phyloP scores from a whole-genome alignment of 1,139 yeast species.

The Torulaspora pretoriensis region DNA sequence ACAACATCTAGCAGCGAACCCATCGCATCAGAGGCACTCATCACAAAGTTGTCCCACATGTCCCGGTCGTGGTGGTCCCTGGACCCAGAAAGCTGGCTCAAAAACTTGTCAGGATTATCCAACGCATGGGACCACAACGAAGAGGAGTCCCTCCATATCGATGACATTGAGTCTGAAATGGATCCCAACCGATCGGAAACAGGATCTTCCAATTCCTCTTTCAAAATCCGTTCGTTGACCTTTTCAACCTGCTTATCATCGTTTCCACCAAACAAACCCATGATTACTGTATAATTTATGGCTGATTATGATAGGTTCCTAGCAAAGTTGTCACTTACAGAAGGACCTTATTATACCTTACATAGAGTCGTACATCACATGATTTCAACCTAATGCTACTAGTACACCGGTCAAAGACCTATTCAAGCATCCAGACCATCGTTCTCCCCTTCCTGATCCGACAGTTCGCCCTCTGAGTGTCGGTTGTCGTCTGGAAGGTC shows the following conservation, averaged over 20 bases:
- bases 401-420: background rate
- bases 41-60: slow-evolving; percentile 13
- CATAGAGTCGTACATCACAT: slow-evolving; percentile 2
- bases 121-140: slow-evolving; percentile 16
- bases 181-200: slow-evolving; percentile 14
- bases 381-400: slow-evolving; percentile 1
- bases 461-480: slow-evolving; percentile 11
- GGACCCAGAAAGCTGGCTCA: slow-evolving; percentile 10
- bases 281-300: background rate
- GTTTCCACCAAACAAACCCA: slow-evolving; percentile 21
- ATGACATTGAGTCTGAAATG: slow-evolving; percentile 17
- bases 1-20: slow-evolving; percentile 22
- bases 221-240: slow-evolving; percentile 15
- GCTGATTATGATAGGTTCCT: background rate
- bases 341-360: background rate
- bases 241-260: slow-evolving; percentile 15
- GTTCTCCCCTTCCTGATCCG: slow-evolving; percentile 11
- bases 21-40: slow-evolving; percentile 21
- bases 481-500: slow-evolving; percentile 29
- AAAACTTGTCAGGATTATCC: slow-evolving; percentile 22
- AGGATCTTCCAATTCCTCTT: slow-evolving; percentile 13
- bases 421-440: slow-evolving; percentile 1
- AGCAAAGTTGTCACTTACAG: background rate
- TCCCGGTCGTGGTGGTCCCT: slow-evolving; percentile 11
- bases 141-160: slow-evolving; percentile 15